Conservation (phyloP, 768 basidiomycete genomes). For the Psilocybe azurescens region DNA sequence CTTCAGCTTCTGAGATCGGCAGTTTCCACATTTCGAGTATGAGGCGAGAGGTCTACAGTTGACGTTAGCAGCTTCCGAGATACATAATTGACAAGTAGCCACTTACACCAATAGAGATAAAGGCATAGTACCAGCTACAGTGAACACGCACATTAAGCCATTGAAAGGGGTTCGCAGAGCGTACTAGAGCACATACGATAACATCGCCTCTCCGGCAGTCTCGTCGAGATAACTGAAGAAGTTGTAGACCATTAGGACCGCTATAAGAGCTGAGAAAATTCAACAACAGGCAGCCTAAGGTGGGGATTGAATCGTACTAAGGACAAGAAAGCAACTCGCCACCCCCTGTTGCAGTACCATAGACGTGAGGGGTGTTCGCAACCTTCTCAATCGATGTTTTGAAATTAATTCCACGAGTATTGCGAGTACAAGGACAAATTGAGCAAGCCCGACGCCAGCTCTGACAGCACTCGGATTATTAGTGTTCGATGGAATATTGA, state of each 20-base stretch:
- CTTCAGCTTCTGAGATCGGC: background rate
- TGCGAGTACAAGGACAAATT: background rate
- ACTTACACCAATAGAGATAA: conserved; percentile 16
- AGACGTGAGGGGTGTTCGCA: conserved; percentile 9
- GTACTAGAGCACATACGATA: conserved; percentile 14
- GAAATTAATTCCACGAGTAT: conserved; percentile 5
- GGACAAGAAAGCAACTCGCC: conserved; percentile 6
- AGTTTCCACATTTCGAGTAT: conserved; percentile 16
- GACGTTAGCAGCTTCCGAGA: background rate
- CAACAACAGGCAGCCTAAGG: too few relatives aligned
- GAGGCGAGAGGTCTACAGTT: conserved; percentile 8
- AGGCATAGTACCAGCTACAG: conserved; percentile 20
- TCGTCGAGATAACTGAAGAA: conserved; percentile 6
- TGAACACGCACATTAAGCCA: background rate
- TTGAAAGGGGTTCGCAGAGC: background rate
- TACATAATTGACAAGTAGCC: background rate
- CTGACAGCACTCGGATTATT: background rate
- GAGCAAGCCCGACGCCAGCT: background rate
- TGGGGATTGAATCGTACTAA: background rate
- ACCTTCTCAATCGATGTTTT: conserved; percentile 7
- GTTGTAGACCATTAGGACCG: conserved; percentile 14
- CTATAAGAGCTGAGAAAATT: conserved; percentile 10
- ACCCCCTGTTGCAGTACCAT: conserved; percentile 16
- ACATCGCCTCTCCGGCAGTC: conserved; percentile 14
- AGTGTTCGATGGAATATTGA: background rate